Evolutionary conservation across 1,284 basidiomycete genomes (phyloP).

Genomic region (Trichosporon faecale): DNA sequence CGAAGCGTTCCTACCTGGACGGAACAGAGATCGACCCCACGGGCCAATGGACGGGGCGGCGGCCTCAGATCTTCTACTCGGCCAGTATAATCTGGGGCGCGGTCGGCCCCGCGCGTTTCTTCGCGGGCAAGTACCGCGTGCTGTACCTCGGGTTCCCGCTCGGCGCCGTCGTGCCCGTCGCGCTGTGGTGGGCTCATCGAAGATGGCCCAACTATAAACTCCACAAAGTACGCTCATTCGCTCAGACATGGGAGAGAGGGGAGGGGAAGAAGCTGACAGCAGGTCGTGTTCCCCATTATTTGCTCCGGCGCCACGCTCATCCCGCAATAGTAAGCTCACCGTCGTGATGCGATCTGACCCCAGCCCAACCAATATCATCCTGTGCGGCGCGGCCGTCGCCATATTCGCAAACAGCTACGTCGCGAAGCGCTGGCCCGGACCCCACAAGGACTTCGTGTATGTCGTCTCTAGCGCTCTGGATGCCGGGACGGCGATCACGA

Average conservation of each 20-base stretch:
- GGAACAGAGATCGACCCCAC: conserved; percentile 54
- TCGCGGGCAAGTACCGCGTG: conserved; percentile 53
- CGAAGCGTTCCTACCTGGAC: conserved; percentile 48
- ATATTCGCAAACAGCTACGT: conserved; percentile 50
- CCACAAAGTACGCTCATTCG: conserved; percentile 39
- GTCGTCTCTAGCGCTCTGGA: conserved; percentile 54
- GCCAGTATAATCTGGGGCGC: conserved; percentile 54
- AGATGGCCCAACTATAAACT: conserved; percentile 47
- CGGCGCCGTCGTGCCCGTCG: conserved; percentile 52
- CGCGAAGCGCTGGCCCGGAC: conserved; percentile 41
- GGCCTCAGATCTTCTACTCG: conserved; percentile 50
- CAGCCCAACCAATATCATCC: conserved; percentile 56
- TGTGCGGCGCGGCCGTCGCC: conserved; percentile 52
- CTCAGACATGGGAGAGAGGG: background rate
- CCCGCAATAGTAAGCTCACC: conserved; percentile 46
- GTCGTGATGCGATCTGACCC: conserved; percentile 14
- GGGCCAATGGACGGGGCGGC: conserved; percentile 52
- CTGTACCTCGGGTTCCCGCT: conserved; percentile 54
- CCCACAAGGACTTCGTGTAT: conserved; percentile 45
- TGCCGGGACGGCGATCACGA: conserved; percentile 54
- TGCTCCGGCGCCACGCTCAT: conserved; percentile 53
- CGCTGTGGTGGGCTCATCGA: conserved; percentile 52
- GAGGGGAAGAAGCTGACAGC: conserved; percentile 5
- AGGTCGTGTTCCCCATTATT: conserved; percentile 56
- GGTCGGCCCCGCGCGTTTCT: conserved; percentile 54